Evolutionary conservation across 352 stramenopile species (phyloP).

Genomic region (Phytophthora tubulina): DNA sequence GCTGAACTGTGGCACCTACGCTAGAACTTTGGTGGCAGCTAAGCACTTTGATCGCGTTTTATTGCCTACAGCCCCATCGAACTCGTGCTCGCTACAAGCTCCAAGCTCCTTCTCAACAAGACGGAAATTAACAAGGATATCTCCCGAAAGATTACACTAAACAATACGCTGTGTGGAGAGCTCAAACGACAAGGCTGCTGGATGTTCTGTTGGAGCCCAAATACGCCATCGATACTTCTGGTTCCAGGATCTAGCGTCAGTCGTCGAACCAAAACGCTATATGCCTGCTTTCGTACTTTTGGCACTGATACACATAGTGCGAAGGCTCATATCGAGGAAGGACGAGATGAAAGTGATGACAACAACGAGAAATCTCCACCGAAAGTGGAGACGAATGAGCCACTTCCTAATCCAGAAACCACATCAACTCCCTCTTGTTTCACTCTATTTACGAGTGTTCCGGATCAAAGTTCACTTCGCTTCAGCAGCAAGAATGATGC

Average conservation of each 20-base stretch:
- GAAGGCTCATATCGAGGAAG: constrained; percentile 17
- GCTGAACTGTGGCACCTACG: not conserved
- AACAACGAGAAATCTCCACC: not conserved
- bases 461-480: constrained; percentile 40
- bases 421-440: constrained; percentile 26
- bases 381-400: not conserved
- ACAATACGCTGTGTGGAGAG: constrained; percentile 50
- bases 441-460: constrained; percentile 56
- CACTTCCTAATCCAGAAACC: not conserved
- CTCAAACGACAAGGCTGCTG: constrained; percentile 57
- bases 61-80: constrained; percentile 45
- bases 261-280: constrained; percentile 47
- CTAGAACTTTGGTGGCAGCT: not conserved
- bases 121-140: constrained; percentile 37
- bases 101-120: constrained; percentile 57
- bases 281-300: constrained; percentile 47
- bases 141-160: constrained; percentile 40
- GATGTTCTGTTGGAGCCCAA: constrained; percentile 50
- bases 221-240: constrained; percentile 46
- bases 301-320: constrained; percentile 30
- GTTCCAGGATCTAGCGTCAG: constrained; percentile 55
- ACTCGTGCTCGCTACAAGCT: constrained; percentile 57
- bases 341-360: not conserved
- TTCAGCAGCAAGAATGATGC: constrained; percentile 39
- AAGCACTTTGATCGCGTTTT: constrained; percentile 8